These are phyloP conservation scores for Kwoniella botswanensis DNA, from an alignment of 768 basidiomycete species.

Conservation along the genomic window DNA sequence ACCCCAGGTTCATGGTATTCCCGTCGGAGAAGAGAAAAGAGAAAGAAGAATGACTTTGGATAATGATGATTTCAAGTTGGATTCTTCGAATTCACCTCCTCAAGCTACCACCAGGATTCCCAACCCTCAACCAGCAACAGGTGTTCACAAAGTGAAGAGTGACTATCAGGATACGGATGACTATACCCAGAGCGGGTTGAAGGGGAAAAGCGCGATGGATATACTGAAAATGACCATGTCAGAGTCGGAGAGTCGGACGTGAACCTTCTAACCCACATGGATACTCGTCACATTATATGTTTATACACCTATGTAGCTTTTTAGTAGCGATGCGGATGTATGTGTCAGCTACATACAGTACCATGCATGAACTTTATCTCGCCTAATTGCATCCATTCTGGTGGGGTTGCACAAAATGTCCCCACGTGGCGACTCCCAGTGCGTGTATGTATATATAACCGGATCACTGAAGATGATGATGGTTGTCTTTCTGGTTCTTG, in stretches of 20 bases:
- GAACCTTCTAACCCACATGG: not conserved
- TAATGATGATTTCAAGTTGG: constrained; percentile 45
- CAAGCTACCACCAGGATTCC: no score
- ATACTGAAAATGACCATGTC: constrained; percentile 44
- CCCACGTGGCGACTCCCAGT: not conserved
- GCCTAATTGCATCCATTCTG: not conserved
- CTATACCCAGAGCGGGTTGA: constrained; percentile 1
- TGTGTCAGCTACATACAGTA: not conserved
- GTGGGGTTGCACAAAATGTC: not conserved
- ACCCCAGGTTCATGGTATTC: constrained; percentile 17
- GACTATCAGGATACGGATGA: no score
- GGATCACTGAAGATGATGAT: not conserved
- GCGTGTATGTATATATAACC: not conserved
- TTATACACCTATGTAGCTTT: no score
- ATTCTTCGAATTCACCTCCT: constrained; percentile 12
- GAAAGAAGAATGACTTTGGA: constrained; percentile 36
- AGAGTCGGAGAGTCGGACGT: not conserved
- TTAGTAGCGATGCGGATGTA: no score
- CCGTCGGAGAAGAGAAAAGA: not conserved
- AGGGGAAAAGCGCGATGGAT: constrained; percentile 54
- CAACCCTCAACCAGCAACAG: no score
- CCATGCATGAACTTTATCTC: not conserved
- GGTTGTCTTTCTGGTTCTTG: not conserved
- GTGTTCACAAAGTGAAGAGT: no score
- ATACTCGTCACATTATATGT: no score